Base-by-base conservation (phyloP, 192 early-diverging fungal species). In the Coemansia sp. region DNA sequence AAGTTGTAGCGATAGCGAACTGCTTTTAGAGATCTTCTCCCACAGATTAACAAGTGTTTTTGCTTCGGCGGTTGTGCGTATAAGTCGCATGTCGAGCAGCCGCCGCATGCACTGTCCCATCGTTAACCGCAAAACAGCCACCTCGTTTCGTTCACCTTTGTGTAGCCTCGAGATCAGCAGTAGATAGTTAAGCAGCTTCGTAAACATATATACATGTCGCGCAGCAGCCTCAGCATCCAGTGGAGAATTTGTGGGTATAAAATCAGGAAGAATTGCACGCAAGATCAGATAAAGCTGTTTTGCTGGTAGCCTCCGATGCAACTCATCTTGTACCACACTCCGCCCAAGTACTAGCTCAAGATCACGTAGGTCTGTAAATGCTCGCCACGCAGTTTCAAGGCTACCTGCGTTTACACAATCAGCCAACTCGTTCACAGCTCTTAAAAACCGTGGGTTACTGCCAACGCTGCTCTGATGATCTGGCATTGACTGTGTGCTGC, bases 21-120 rank as follows among this genome's bases (percentile, higher is more conserved):
- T 75, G 55, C 29, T 31, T 22, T 54, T 50, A 6, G 79, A 72
- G 17, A 82, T 70, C 32, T 57, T 29, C 57, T 59, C 23, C 61
- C 74, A 75, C 17, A 53, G 25, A 0, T 54, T 14, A 11, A 82
- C 79, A 36, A 82, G 51, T 42, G 3, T 9, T 61, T 62, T 39
- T 0, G 72, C 79, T 11, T 70, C 74, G 2, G 55, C 55, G 6
- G 68, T n/a, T 5, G 70, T 70, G 6, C 61, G 70, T 57, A 67
- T 60, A 53, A 51, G 19, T n/a, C 36, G 57, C 1, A 32, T 14
- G 24, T 57, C 52, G 4, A 82, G 56, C 8, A 70, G 11, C 23
- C 79, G 70, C 39, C 79, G 70, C 46, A 82, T 54, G 50, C 79
- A 82, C 57, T 67, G 79, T 2, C 79, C 79, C 74, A 82, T 73